Percentiles rank a stretch among this genome's conserved stretches.
phyloP scores from a whole-genome alignment of 148 eudicot species.

The Heliosperma pusillum region DNA sequence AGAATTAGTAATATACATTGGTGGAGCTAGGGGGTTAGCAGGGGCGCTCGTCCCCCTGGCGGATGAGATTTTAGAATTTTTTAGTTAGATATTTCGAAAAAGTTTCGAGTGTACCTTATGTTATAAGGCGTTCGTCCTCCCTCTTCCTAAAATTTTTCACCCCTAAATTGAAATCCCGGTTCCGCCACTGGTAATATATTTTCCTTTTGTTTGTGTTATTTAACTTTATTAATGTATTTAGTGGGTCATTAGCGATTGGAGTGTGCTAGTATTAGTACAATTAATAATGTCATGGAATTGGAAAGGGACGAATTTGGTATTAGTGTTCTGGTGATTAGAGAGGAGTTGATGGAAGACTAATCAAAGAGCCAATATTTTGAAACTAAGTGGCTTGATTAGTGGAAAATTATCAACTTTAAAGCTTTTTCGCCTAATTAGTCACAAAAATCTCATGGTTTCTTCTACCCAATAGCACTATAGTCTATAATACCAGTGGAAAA shows the following conservation, averaged over 20 bases:
- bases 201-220: too few relatives aligned
- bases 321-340: conserved; percentile 8
- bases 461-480: not conserved
- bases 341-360: not conserved
- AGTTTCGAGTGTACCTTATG: too few relatives aligned
- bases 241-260: conserved; percentile 13
- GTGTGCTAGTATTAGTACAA: not conserved
- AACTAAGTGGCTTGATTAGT: conserved; percentile 31
- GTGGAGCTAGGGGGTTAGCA: too few relatives aligned
- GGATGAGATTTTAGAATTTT: too few relatives aligned
- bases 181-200: too few relatives aligned
- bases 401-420: conserved; percentile 8
- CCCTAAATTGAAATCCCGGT: too few relatives aligned
- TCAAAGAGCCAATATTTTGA: not conserved
- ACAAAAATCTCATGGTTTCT: not conserved
- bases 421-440: not conserved
- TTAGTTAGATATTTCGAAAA: too few relatives aligned
- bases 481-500: too few relatives aligned
- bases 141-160: too few relatives aligned
- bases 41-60: too few relatives aligned
- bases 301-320: conserved; percentile 18
- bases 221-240: not conserved
- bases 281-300: conserved; percentile 7
- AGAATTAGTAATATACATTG: too few relatives aligned
- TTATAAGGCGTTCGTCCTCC: too few relatives aligned